Base-by-base conservation (phyloP, 495 filamentous ascomycete genomes). In the Penicillium pancosmium region DNA sequence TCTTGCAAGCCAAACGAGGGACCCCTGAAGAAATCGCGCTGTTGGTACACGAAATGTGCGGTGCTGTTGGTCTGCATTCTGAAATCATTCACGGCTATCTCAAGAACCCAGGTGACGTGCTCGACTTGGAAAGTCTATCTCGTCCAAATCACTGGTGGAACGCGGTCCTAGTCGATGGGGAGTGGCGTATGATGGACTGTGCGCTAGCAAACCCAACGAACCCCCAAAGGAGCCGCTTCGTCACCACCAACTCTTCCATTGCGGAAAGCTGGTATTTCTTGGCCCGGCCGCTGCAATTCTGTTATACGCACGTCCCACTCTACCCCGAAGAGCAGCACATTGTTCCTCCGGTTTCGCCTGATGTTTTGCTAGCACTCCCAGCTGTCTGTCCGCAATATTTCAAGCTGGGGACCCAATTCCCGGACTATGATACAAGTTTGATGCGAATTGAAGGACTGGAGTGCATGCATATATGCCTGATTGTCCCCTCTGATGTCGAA, bases 111-210 rank as follows among this genome's bases (percentile, higher is more conserved):
- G 94, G 93, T 1, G 93, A 97, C 62, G 72, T 85, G 2, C 80
- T 91, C 15, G 93, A 97, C 35, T 73, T 90, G 23, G 88, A 87
- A 49, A 75, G 73, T 47, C 82, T 88, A 13, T 84, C 89, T 55
- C 85, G 88, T 36, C 84, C 93, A 8, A 99, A 99, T 63, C 94
- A 99, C 78, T 97, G 91, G 89, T 99, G 94, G 94, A 99, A 99
- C 66, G 88, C 91, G 2, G 92, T 99, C 3, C 74, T 96, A 38
- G 87, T 96, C 11, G 95, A 99, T 66, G 88, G 90, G 15, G 91
- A 96, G 73, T 99, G 94, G 94, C 88, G 94, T 49, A 87, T 97
- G 58, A 93, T 99, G 83, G 94, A 99, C 71, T 95, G 91, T 66
- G 92, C 92, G 18, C 80, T 99, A 33, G 91, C 95, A 23, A 91